phyloP scores from a whole-genome alignment of 768 basidiomycete species.

The Russula sp. region DNA sequence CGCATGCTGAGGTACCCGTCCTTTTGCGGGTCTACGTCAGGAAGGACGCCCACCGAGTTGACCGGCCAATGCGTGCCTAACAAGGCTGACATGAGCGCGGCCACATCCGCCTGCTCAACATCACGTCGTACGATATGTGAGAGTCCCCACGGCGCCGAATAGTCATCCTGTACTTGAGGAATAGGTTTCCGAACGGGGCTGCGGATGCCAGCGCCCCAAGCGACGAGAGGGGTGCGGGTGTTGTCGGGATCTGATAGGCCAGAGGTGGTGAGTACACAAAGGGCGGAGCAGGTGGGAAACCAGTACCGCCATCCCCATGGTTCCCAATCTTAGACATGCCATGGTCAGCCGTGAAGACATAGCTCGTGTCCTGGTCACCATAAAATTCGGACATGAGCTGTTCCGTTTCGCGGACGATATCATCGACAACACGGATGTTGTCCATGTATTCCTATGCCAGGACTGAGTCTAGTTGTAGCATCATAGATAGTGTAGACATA shows the following conservation, averaged over 20 bases:
- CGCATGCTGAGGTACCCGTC: slow-evolving; percentile 50
- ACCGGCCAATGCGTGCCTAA: slow-evolving; percentile 70
- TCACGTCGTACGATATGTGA: slow-evolving; percentile 56
- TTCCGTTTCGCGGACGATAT: slow-evolving; percentile 62
- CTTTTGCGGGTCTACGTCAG: slow-evolving; percentile 56
- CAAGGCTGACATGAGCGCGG: slow-evolving; percentile 69
- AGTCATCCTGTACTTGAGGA: slow-evolving; percentile 45
- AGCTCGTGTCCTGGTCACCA: slow-evolving; percentile 60
- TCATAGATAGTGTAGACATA: not conserved
- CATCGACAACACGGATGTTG: slow-evolving; percentile 74
- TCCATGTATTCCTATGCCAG: slow-evolving; percentile 68
- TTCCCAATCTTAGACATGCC: slow-evolving; percentile 87
- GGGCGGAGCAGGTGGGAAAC: slow-evolving; percentile 8
- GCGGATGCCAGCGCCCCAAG: slow-evolving; percentile 75
- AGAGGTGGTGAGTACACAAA: not conserved
- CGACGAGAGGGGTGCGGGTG: slow-evolving; percentile 76
- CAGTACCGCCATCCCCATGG: slow-evolving; percentile 78
- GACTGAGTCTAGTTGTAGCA: not conserved
- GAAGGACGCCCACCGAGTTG: slow-evolving; percentile 76
- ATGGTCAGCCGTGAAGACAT: slow-evolving; percentile 81
- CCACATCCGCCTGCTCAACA: slow-evolving; percentile 77
- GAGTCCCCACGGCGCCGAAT: slow-evolving; percentile 58
- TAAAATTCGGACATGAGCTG: slow-evolving; percentile 56
- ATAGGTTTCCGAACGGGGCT: slow-evolving; percentile 50
- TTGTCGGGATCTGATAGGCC: slow-evolving; percentile 67